Conservation (phyloP, 2,329 filamentous ascomycete genomes). For the Lasiodiplodia citricola region DNA sequence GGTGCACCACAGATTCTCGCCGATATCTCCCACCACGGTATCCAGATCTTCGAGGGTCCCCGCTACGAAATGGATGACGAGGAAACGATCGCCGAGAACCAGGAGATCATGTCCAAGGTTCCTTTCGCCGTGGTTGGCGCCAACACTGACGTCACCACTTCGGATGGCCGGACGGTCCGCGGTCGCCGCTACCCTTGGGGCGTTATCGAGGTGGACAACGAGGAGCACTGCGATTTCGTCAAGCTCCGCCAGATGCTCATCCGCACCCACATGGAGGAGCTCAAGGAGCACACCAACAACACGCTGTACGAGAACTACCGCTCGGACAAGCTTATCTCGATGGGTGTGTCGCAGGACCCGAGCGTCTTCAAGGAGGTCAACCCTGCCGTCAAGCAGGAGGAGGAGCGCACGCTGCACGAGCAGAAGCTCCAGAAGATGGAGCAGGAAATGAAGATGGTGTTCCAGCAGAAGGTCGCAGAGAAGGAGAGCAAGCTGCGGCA, state of each 20-base stretch:
- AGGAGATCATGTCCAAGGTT: slow-evolving; percentile 99
- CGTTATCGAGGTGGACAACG: slow-evolving; percentile 98
- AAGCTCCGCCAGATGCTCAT: slow-evolving; percentile 99
- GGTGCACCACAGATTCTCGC: slow-evolving; percentile 77
- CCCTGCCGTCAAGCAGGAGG: slow-evolving; percentile 99
- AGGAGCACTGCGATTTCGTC: slow-evolving; percentile 99
- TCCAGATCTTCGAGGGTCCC: slow-evolving; percentile 98
- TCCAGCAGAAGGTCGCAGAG: slow-evolving; percentile 99
- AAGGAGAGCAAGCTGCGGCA: slow-evolving; percentile 99
- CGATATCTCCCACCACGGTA: slow-evolving; percentile 95
- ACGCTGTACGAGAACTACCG: slow-evolving; percentile 99
- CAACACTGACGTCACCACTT: slow-evolving; percentile 88
- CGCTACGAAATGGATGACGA: slow-evolving; percentile 99
- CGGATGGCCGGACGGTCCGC: slow-evolving; percentile 93
- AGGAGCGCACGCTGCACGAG: slow-evolving; percentile 96
- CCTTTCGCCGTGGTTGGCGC: slow-evolving; percentile 98
- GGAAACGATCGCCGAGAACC: slow-evolving; percentile 99
- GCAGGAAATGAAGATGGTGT: slow-evolving; percentile 99
- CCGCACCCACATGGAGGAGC: slow-evolving; percentile 99
- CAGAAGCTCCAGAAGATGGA: slow-evolving; percentile 99
- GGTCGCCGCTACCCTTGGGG: slow-evolving; percentile 98
- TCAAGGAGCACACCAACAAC: slow-evolving; percentile 99
- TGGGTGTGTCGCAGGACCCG: slow-evolving; percentile 98
- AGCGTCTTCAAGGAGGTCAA: slow-evolving; percentile 99
- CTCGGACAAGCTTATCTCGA: slow-evolving; percentile 97